Evolutionary conservation across 495 filamentous ascomycete species (phyloP).

Genomic region (Aspergillus incahuasiensis): DNA sequence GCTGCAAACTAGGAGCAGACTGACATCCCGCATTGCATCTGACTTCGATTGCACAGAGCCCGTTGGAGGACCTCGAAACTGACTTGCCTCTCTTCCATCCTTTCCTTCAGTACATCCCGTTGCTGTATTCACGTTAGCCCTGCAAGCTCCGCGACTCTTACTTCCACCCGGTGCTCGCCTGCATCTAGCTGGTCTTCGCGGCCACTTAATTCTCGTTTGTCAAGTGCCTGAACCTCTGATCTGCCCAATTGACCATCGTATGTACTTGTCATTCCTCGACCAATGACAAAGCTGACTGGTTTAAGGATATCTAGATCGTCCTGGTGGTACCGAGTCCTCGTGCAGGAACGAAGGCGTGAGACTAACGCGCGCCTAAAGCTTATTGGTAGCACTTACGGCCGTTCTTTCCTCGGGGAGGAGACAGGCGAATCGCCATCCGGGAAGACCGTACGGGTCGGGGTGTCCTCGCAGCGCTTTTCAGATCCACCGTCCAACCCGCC

Average conservation of each 20-base stretch:
- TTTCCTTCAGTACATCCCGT: neutral
- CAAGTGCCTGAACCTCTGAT: neutral
- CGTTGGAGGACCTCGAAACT: neutral
- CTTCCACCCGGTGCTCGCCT: neutral
- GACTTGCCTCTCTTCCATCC: neutral
- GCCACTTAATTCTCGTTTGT: neutral
- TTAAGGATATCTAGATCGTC: constrained; percentile 12
- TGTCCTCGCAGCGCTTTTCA: neutral
- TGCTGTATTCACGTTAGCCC: neutral
- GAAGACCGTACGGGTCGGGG: neutral
- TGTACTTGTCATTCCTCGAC: neutral
- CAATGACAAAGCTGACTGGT: constrained; percentile 4
- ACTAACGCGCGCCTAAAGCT: constrained; percentile 17
- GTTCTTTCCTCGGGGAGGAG: neutral
- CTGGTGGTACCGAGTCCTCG: constrained; percentile 13
- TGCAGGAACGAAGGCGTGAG: constrained; percentile 15
- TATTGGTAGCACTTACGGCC: constrained; percentile 10
- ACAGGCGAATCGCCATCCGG: neutral
- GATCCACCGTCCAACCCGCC: constrained; percentile 16
- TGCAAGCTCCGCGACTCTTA: neutral
- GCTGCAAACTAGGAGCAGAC: constrained; percentile 8
- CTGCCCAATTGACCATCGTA: neutral
- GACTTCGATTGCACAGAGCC: neutral
- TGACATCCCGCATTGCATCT: constrained; percentile 9
- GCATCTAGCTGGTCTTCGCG: neutral